Evolutionary conservation across 495 filamentous ascomycete species (phyloP), one percentile per base, ranked within the genome.

Genomic region (Pseudoneurospora amorphoporcata): DNA sequence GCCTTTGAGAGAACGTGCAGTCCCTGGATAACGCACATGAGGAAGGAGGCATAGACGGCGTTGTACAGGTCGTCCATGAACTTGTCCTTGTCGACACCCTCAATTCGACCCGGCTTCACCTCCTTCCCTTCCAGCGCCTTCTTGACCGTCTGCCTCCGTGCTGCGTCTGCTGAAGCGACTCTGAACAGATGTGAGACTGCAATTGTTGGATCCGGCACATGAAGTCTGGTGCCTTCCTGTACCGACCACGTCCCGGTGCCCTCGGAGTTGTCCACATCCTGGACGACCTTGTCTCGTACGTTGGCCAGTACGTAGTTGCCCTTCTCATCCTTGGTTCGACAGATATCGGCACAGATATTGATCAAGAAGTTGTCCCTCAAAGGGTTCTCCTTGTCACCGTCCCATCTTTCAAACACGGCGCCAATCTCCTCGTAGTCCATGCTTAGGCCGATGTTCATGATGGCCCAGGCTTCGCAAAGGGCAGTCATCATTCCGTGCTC

Each of bases 261-360:
- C 79, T 93, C 91, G 39, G 86, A 86, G 72, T 84, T 83, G 70
- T 90, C 88, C 68, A 88, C 86, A 72, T 92, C 90, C 82, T 94
- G 90, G 2, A 92, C 91, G 0, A 93, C 91, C 72, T 92, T 94
- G 79, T 93, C 92, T 72, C 90, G 86, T 10, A 93, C 86, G 39
- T 87, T 83, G 32, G 88, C 86, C 5, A 94, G 83, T 2, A 93
- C 88, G 65, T 87, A 83, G 70, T 87, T 80, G 17, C 84, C 83
- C 4, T 80, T 78, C 8, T 81, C 75, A 17, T 61, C 53, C 70
- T 39, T 53, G 43, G 83, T 72, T 4, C 80, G 83, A 47, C 90
- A 88, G 65, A 93, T 90, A 29, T 91, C 86, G 17, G 86, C 83
- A 3, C 87, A 90, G 70, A 92, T 93, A 40, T 83, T 74, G 39